phyloP scores from a whole-genome alignment of 345 rosid genomes.

The Kernera saxatilis region DNA sequence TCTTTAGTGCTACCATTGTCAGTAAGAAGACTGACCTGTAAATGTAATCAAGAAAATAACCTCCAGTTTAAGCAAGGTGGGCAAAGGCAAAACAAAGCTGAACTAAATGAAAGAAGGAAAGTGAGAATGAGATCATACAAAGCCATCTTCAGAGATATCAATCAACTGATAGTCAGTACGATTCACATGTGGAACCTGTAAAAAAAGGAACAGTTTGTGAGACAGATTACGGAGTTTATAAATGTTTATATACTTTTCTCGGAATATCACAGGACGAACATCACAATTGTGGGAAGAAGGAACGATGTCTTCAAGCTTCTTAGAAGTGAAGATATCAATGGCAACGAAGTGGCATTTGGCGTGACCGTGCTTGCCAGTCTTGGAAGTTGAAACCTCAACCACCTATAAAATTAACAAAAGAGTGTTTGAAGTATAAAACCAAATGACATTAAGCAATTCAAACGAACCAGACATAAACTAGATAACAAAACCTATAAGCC shows the following conservation, averaged over 20 bases:
- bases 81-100: neutral
- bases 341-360: conserved; percentile 87
- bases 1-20: conserved; percentile 68
- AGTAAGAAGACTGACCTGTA: conserved; percentile 64
- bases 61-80: neutral
- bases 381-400: conserved; percentile 79
- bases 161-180: conserved; percentile 67
- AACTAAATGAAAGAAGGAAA: neutral
- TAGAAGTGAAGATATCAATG: conserved; percentile 75
- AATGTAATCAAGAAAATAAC: neutral
- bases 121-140: conserved; percentile 33
- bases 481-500: too few species aligned
- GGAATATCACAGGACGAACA: conserved; percentile 25
- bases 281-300: conserved; percentile 88
- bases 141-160: conserved; percentile 77
- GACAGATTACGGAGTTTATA: neutral
- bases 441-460: too few species aligned
- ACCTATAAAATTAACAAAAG: conserved; percentile 36
- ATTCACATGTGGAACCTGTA: conserved; percentile 63
- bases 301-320: conserved; percentile 83
- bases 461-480: too few species aligned
- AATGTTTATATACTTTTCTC: neutral
- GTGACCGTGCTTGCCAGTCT: conserved; percentile 86
- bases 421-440: neutral
- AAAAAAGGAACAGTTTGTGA: neutral